Percentiles rank a stretch among this genome's conserved stretches.
phyloP scores from a whole-genome alignment of 805 yeast genomes.

The Nakazawaea ishiwadae region DNA sequence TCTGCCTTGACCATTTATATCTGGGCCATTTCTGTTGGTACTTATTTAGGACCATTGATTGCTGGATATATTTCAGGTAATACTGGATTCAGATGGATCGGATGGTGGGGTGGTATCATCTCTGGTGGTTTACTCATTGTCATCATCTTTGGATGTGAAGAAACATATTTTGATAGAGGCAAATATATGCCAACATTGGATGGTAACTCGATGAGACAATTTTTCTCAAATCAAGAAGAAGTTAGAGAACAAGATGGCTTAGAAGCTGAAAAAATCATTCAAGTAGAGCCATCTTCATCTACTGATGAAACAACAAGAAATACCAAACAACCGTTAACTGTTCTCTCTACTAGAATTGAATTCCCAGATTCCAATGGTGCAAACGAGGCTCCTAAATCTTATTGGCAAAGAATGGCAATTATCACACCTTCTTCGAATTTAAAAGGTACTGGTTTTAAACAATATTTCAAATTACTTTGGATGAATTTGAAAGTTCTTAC shows the following conservation, averaged over 20 bases:
- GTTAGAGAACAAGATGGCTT: constrained; percentile 1
- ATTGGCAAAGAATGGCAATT: constrained; percentile 28
- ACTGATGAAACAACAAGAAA: constrained; percentile 10
- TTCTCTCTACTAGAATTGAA: constrained; percentile 2
- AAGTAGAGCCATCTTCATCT: constrained; percentile 7
- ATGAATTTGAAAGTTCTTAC: constrained; percentile 18
- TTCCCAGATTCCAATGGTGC: constrained; percentile 22
- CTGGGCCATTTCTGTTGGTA: constrained; percentile 69
- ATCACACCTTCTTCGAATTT: constrained; percentile 32
- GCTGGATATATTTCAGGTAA: constrained; percentile 59
- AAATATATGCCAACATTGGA: constrained; percentile 23
- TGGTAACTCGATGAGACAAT: constrained; percentile 9
- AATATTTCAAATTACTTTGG: constrained; percentile 32
- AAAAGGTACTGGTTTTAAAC: constrained; percentile 34
- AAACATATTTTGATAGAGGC: constrained; percentile 62
- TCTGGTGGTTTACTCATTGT: constrained; percentile 55
- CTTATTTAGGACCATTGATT: constrained; percentile 73
- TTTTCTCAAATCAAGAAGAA: constrained; percentile 7
- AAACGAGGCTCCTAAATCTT: constrained; percentile 22
- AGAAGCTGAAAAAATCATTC: background rate
- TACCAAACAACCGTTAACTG: constrained; percentile 4
- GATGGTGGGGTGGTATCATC: constrained; percentile 60
- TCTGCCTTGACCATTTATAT: constrained; percentile 69
- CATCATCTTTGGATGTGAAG: constrained; percentile 60
- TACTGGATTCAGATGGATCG: constrained; percentile 75